Evolutionary conservation across 768 basidiomycete species (phyloP).

Genomic region (Kwoniella europaea): DNA sequence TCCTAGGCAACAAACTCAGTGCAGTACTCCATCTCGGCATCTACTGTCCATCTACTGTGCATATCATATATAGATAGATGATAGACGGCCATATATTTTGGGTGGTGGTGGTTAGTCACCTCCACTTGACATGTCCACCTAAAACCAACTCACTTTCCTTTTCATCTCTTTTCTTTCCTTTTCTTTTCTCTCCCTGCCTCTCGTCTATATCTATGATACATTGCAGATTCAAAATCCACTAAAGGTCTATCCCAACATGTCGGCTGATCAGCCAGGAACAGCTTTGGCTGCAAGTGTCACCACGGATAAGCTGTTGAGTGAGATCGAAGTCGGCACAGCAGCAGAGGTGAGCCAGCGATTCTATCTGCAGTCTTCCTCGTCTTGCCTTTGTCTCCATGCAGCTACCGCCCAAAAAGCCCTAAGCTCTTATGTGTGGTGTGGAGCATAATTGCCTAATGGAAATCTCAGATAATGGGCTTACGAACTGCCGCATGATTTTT

Average conservation of each 20-base stretch:
- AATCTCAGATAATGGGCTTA: not conserved
- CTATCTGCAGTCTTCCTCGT: not conserved
- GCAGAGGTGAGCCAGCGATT: slow-evolving; percentile 30
- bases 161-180: not conserved
- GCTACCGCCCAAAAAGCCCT: no score
- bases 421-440: not conserved
- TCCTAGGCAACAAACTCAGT: not conserved
- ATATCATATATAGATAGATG: no score
- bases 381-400: not conserved
- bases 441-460: no score
- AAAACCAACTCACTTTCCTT: not conserved
- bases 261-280: not conserved
- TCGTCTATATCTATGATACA: no score
- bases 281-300: not conserved
- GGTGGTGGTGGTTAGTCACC: not conserved
- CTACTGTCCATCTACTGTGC: no score
- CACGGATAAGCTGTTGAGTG: slow-evolving; percentile 32
- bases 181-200: not conserved
- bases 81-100: no score
- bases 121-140: slow-evolving; percentile 19
- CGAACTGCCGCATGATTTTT: not conserved
- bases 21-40: no score
- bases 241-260: no score
- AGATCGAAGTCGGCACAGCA: slow-evolving; percentile 38
- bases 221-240: not conserved